Evolutionary conservation across 257 asterid species (phyloP).

Genomic region (Schizonepeta tenuifolia): DNA sequence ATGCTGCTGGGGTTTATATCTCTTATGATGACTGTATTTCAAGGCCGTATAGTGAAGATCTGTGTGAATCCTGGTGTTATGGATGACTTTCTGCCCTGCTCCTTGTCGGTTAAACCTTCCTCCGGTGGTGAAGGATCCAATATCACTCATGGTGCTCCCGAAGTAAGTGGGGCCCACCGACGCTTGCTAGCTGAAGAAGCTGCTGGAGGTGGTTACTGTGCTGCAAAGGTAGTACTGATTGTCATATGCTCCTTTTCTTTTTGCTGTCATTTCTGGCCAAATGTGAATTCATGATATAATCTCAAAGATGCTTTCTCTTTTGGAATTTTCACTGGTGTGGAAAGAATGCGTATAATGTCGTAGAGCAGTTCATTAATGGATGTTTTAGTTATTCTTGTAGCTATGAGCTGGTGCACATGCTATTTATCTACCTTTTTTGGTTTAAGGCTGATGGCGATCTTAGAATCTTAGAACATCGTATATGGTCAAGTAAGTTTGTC

Average conservation of each 20-base stretch:
- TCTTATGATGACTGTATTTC: constrained; percentile 72
- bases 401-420: neutral
- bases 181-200: constrained; percentile 64
- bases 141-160: constrained; percentile 30
- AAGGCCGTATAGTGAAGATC: constrained; percentile 55
- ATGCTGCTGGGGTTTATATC: constrained; percentile 89
- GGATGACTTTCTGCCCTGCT: constrained; percentile 63
- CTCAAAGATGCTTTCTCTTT: neutral
- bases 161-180: constrained; percentile 40
- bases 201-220: constrained; percentile 50
- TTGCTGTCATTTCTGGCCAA: constrained; percentile 6
- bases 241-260: neutral
- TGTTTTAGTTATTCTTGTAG: constrained; percentile 19
- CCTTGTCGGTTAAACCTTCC: constrained; percentile 36
- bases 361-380: neutral
- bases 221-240: constrained; percentile 49
- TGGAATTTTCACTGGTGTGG: constrained; percentile 6
- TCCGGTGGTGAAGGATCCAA: constrained; percentile 33
- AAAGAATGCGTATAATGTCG: neutral
- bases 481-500: neutral
- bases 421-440: constrained; percentile 15
- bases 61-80: constrained; percentile 50
- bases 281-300: neutral
- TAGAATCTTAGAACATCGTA: constrained; percentile 21
- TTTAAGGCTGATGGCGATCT: constrained; percentile 4